A percentile compares a stretch with the other conserved stretches of the same genome.
phyloP scores from a whole-genome alignment of 129 eudicot genomes.

The Flaveria robusta region DNA sequence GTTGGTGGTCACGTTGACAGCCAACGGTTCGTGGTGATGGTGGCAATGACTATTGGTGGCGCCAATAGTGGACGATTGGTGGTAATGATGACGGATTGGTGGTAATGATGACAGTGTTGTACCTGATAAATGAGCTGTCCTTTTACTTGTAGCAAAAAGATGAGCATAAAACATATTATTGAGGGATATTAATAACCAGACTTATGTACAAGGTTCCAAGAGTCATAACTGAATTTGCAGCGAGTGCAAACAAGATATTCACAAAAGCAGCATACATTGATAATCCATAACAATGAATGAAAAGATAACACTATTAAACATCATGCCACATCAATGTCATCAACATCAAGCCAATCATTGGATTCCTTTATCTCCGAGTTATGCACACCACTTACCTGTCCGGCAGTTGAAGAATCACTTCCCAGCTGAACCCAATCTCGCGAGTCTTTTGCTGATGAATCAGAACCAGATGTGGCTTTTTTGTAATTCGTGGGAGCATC shows the following conservation, averaged over 20 bases:
- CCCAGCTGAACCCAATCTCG: constrained; percentile 82
- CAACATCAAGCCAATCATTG: constrained; percentile 84
- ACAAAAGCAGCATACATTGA: constrained; percentile 24
- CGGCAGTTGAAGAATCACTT: constrained; percentile 31
- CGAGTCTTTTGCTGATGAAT: constrained; percentile 62
- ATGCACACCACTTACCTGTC: constrained; percentile 49
- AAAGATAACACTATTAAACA: constrained; percentile 3
- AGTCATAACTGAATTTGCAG: constrained; percentile 18
- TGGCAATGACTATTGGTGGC: too few species aligned
- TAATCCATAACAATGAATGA: constrained; percentile 24
- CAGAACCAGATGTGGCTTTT: constrained; percentile 40
- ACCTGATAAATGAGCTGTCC: too few species aligned
- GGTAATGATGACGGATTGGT: too few species aligned
- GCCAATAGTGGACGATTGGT: too few species aligned
- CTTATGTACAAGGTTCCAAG: constrained; percentile 31
- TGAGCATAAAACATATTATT: constrained; percentile 27
- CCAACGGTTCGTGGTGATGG: too few species aligned
- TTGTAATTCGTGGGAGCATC: constrained; percentile 54
- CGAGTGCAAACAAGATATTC: constrained; percentile 30
- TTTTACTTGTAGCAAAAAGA: background rate
- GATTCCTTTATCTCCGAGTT: constrained; percentile 55
- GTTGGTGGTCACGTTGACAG: too few species aligned
- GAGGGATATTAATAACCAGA: constrained; percentile 31
- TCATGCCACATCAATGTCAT: constrained; percentile 67
- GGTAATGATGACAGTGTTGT: too few species aligned